Evolutionary conservation across 768 basidiomycete genomes (phyloP).

Genomic region (Russula olivacea): DNA sequence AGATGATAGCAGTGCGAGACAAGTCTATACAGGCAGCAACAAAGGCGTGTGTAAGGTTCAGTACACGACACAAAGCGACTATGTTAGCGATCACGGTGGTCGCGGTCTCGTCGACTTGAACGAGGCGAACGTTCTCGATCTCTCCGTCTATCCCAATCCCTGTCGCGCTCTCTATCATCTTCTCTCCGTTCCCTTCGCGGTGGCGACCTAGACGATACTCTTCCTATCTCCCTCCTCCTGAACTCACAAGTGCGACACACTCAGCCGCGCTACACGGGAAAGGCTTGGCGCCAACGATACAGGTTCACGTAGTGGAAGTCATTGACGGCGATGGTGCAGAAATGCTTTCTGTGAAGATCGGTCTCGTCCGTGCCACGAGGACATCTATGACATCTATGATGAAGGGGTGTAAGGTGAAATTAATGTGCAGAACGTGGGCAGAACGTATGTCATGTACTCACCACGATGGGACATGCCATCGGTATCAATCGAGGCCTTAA

Average conservation of each 20-base stretch:
- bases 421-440: background rate
- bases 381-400: background rate
- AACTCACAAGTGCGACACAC: too few relatives aligned
- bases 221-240: too few relatives aligned
- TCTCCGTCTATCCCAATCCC: conserved; percentile 8
- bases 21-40: background rate
- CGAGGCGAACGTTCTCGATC: conserved; percentile 16
- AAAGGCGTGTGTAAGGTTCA: background rate
- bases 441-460: background rate
- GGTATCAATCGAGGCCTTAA: background rate
- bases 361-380: background rate
- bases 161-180: conserved; percentile 28
- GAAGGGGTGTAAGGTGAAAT: background rate
- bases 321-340: too few relatives aligned
- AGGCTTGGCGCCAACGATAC: too few relatives aligned
- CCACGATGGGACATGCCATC: background rate
- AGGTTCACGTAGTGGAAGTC: too few relatives aligned
- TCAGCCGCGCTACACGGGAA: too few relatives aligned
- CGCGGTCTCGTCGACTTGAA: conserved; percentile 12
- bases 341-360: too few relatives aligned
- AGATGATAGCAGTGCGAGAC: background rate
- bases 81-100: conserved; percentile 2
- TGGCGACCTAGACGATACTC: conserved; percentile 10
- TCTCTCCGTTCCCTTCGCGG: conserved; percentile 7
- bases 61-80: background rate